Base-by-base conservation (phyloP, 208 protist genomes). In the Trypanosomatidae sp. region DNA sequence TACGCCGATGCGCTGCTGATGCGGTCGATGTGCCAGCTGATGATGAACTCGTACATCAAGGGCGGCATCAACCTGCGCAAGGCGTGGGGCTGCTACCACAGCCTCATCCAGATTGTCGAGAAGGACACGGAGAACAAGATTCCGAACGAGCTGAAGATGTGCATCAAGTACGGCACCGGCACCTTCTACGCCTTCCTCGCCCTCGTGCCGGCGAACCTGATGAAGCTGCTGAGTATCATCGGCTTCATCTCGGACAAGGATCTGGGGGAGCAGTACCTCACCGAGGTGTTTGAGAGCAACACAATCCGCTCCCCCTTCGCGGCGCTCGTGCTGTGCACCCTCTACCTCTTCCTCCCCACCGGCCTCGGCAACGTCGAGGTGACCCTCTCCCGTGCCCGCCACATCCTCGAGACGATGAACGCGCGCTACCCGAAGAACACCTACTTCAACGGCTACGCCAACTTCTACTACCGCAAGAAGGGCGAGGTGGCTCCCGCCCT, bases 41-140 rank as follows among this genome's bases (percentile, higher is more conserved):
- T 95, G 91, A 94, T 93, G 91, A 97, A 97, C 78, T 91, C 88
- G 15, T 97, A 95, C 71, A 75, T 97, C 36, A 93, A 94, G 74
- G 93, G 93, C 52, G 93, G 83, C 59, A 87, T 97, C 69, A 97
- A 97, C 75, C 80, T 97, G 46, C 91, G 93, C 69, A 93, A 90
- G 77, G 82, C 93, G 55, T 97, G 93, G 91, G 93, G 93, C 39
- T 86, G 88, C 76, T 97, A 95, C 74, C 67, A 93, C 56, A 77
- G 80, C 30, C 77, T 95, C 41, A 87, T 94, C 58, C 78, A 87
- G 55, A 53, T 80, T 36, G 82, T 95, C 17, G 85, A 95, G 73
- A 85, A 89, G 65, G 91, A 97, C 71, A 85, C 49, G 17, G 80
- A 79, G 19, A 85, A 88, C 66, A 80, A 65, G 50, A 95, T 97